Evolutionary conservation across 2,329 filamentous ascomycete species (phyloP).

Genomic region (Cladophialophora yegresii): DNA sequence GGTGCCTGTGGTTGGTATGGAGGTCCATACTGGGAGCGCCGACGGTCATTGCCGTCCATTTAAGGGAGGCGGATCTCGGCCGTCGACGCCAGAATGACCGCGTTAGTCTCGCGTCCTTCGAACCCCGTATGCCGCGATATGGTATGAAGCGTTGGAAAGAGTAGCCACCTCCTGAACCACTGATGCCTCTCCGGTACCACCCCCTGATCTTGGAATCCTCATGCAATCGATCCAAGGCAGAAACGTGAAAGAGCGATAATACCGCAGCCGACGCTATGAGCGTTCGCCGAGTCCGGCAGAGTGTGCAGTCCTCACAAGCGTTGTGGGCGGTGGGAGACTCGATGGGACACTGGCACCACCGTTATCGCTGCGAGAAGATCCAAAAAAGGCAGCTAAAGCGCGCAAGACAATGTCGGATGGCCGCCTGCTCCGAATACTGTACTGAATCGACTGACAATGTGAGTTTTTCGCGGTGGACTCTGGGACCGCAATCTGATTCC

Average conservation of each 20-base stretch:
- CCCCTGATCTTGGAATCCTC: conserved; percentile 14
- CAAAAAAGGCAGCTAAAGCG: conserved; percentile 8
- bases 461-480: conserved; percentile 1
- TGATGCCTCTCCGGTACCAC: conserved; percentile 24
- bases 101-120: not conserved
- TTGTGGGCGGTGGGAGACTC: not conserved
- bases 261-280: not conserved
- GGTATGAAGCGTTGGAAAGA: conserved; percentile 3
- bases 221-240: conserved; percentile 21
- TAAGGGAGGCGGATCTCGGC: conserved; percentile 38
- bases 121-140: conserved; percentile 13
- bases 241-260: conserved; percentile 8
- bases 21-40: conserved; percentile 74
- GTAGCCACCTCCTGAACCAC: conserved; percentile 18
- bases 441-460: not conserved
- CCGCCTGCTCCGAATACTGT: conserved; percentile 11
- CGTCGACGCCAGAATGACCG: conserved; percentile 33
- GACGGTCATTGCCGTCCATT: conserved; percentile 77
- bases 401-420: conserved; percentile 9
- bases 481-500: conserved; percentile 6
- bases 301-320: not conserved
- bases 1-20: conserved; percentile 58
- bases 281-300: not conserved
- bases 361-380: conserved; percentile 1
- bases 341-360: conserved; percentile 12